Evolutionary conservation across 1,284 basidiomycete species (phyloP).

Genomic region (Ustilago nuda): DNA sequence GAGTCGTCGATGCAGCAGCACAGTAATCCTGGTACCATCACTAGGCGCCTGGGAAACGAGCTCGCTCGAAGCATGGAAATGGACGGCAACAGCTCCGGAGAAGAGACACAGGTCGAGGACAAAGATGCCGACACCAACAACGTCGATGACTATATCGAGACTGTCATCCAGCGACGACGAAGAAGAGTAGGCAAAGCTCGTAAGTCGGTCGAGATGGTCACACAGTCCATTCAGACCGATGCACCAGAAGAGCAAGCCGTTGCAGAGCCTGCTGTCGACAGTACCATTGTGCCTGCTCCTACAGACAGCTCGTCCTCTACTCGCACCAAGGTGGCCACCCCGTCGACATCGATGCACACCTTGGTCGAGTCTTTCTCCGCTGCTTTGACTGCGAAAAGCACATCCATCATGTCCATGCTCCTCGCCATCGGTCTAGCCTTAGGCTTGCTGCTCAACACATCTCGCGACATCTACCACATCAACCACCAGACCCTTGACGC

Average conservation of each 20-base stretch:
- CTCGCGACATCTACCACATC: slow-evolving; percentile 51
- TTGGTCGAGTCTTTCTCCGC: not conserved
- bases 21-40: slow-evolving; percentile 37
- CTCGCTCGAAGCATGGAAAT: slow-evolving; percentile 42
- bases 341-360: not conserved
- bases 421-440: slow-evolving; percentile 30
- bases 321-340: not conserved
- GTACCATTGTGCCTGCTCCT: not conserved
- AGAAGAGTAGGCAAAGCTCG: slow-evolving; percentile 44
- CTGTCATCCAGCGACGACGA: slow-evolving; percentile 46
- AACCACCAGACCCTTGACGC: slow-evolving; percentile 36
- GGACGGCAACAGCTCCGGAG: slow-evolving; percentile 33
- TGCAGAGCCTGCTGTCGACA: slow-evolving; percentile 9
- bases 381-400: slow-evolving; percentile 13
- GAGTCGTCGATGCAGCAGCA: slow-evolving; percentile 66
- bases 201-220: slow-evolving; percentile 38
- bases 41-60: slow-evolving; percentile 41
- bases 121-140: slow-evolving; percentile 41
- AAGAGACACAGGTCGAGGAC: slow-evolving; percentile 47
- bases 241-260: not conserved
- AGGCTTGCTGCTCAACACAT: slow-evolving; percentile 39
- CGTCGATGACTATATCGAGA: slow-evolving; percentile 50
- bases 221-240: slow-evolving; percentile 44
- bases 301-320: not conserved
- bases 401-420: slow-evolving; percentile 16